Evolutionary conservation across 179 eudicot species (phyloP).

Genomic region (Amaranthus tricolor): DNA sequence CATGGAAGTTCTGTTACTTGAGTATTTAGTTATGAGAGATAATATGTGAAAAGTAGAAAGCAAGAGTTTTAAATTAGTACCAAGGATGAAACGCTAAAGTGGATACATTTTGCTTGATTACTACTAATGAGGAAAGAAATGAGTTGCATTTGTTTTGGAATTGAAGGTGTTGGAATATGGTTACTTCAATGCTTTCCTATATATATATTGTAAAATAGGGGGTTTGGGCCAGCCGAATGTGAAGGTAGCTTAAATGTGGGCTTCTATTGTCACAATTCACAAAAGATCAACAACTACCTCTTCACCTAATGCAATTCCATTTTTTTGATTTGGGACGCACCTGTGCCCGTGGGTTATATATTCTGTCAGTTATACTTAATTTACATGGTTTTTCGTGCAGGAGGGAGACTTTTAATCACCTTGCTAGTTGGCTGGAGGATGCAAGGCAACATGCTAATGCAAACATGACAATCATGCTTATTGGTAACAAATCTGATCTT

Average conservation of each 20-base stretch:
- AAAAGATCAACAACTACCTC: neutral
- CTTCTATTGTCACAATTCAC: no score
- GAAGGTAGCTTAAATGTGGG: neutral
- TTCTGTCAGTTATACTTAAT: neutral
- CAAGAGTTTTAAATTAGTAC: neutral
- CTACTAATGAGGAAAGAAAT: neutral
- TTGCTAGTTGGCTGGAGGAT: conserved; percentile 87
- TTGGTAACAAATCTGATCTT: conserved; percentile 76
- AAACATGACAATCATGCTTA: conserved; percentile 81
- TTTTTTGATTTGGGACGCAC: neutral
- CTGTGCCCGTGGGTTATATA: neutral
- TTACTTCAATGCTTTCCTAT: neutral
- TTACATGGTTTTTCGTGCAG: conserved; percentile 23
- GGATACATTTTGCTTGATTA: neutral
- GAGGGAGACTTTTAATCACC: conserved; percentile 85
- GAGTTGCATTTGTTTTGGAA: neutral
- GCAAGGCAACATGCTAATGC: conserved; percentile 88
- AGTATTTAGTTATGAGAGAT: no score
- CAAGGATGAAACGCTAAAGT: neutral
- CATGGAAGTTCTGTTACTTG: no score
- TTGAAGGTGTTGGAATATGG: neutral
- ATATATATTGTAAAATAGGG: neutral
- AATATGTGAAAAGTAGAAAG: neutral
- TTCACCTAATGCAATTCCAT: neutral
- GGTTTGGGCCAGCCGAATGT: neutral